Evolutionary conservation across 163 green algal species (phyloP), one percentile per base, ranked within the genome.

Genomic region (Trebouxia gelatinosa): DNA sequence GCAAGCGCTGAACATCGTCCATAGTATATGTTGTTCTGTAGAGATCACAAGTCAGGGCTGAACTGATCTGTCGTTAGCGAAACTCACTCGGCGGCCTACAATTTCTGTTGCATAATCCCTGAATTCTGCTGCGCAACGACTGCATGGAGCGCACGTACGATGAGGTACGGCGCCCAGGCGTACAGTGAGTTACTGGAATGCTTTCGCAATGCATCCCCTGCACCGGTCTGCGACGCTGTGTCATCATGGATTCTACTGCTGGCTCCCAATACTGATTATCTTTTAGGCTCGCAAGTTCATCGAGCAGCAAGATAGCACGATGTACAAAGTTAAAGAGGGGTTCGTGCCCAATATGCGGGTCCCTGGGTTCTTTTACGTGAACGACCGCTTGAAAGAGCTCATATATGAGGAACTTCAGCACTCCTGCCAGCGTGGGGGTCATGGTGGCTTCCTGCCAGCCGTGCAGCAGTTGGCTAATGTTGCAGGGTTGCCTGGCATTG

Each of bases 381-480:
- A 95, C 71, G 81, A 90, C 13, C 48, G 54, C 0, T 84, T 95
- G 40, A 70, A 86, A 40, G 54, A 21, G 3, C 78, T 95, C 9
- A 70, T 94, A 61, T 89, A 90, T 67, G 90, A 93, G 34, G 91
- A 95, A 84, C 85, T 95, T 54, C 50, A 88, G 57, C 51, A 70
- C 39, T 83, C 75, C 48, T 86, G 72, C 37, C 38, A 83, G 26
- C 75, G 84, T 31, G 83, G 82, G 37, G 76, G 79, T 16, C 61
- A 89, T 50, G 93, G 91, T n/a, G 94, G 93, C 43, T 98, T 97
- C 81, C 85, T 96, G 5, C 92, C 93, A 5, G 94, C 94, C 6
- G 88, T 98, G 11, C 95, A 95, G 82, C 94, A 98, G 82, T 77
- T 97, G 16, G 91, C 93, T 50, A 98, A 98, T 80, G 94, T 98